Evolutionary conservation across 306 rosid genomes (phyloP).

Genomic region (Luffa aegyptiaca): DNA sequence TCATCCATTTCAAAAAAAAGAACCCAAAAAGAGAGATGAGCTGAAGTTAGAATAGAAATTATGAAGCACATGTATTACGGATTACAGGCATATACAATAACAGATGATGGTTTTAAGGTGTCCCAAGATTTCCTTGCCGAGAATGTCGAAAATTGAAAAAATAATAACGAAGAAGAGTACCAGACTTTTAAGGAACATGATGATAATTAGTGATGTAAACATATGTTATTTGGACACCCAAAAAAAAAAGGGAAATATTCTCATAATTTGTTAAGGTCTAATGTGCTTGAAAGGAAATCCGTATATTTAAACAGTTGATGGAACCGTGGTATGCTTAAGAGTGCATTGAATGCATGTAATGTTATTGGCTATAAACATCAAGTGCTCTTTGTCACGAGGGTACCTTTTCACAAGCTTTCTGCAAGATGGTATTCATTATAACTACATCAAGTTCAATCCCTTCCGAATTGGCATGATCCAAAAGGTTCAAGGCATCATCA

Average conservation of each 20-base stretch:
- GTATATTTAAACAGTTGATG: background rate
- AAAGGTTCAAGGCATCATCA: conserved; percentile 36
- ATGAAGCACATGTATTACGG: background rate
- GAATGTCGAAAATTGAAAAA: background rate
- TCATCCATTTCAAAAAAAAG: conserved; percentile 10
- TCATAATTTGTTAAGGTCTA: background rate
- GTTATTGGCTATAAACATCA: background rate
- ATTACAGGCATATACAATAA: background rate
- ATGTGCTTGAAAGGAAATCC: background rate
- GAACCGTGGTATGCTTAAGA: background rate
- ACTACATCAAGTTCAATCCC: conserved; percentile 44
- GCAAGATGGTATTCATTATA: conserved; percentile 52
- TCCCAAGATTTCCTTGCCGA: background rate
- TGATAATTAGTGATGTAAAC: no score
- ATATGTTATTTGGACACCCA: background rate
- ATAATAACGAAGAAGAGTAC: background rate
- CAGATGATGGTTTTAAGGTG: background rate
- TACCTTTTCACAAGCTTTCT: conserved; percentile 53
- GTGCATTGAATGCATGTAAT: background rate
- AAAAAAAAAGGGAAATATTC: no score
- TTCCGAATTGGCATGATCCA: conserved; percentile 55
- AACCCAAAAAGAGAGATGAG: background rate
- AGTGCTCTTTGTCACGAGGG: background rate
- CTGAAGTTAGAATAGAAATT: background rate
- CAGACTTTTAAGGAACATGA: background rate